Evolutionary conservation across 805 yeast species (phyloP).

Genomic region (Debaryomyces tyrocola): DNA sequence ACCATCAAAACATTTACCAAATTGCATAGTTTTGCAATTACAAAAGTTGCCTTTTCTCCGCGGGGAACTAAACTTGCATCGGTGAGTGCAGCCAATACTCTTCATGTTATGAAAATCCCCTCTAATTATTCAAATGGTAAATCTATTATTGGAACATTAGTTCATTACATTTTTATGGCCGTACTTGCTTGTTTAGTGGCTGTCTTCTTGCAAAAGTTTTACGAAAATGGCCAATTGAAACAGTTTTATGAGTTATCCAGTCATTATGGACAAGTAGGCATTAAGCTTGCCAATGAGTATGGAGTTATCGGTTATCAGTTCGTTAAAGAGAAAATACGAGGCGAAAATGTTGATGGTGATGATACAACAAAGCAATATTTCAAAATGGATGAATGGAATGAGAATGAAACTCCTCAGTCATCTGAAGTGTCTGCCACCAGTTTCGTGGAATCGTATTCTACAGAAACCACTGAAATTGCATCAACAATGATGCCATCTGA

Average conservation of each 20-base stretch:
- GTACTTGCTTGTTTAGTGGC: slow-evolving; percentile 32
- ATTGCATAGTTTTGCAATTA: slow-evolving; percentile 77
- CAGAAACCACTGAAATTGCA: background rate
- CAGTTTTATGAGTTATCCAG: slow-evolving; percentile 18
- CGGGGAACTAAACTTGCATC: slow-evolving; percentile 67
- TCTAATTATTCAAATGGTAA: slow-evolving; percentile 42
- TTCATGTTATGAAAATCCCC: slow-evolving; percentile 64
- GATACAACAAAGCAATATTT: slow-evolving; percentile 21
- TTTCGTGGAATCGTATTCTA: background rate
- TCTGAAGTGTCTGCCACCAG: background rate
- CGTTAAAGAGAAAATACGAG: slow-evolving; percentile 28
- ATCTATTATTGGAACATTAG: slow-evolving; percentile 34
- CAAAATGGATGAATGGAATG: slow-evolving; percentile 22
- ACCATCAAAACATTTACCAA: slow-evolving; percentile 51
- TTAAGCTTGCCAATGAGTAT: slow-evolving; percentile 19
- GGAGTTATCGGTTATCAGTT: slow-evolving; percentile 18
- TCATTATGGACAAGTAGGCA: slow-evolving; percentile 5
- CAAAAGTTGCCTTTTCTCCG: slow-evolving; percentile 68
- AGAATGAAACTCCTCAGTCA: background rate
- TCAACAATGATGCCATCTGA: background rate
- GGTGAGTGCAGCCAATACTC: slow-evolving; percentile 74
- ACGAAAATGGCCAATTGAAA: slow-evolving; percentile 36
- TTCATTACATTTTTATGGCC: slow-evolving; percentile 35
- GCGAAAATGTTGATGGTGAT: slow-evolving; percentile 22
- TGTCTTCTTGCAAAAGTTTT: slow-evolving; percentile 31